phyloP scores from a whole-genome alignment of 163 green algal genomes.

The Volvox carteri region DNA sequence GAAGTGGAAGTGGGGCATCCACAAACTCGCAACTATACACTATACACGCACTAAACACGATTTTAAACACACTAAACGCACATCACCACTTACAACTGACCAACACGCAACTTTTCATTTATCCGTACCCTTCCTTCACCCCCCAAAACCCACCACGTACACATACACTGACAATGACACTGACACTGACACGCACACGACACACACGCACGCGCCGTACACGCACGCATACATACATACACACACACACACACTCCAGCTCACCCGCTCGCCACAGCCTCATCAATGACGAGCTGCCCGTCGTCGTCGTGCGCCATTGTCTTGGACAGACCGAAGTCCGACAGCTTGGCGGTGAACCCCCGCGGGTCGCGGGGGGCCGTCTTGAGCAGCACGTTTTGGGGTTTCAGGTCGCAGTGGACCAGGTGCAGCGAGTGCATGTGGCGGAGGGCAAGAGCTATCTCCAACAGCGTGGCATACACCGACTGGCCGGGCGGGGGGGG shows the following conservation, averaged over 20 bases:
- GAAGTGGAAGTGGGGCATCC: too few species aligned
- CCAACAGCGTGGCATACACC: constrained; percentile 35
- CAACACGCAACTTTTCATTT: too few species aligned
- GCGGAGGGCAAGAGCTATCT: constrained; percentile 41
- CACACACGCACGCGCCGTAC: too few species aligned
- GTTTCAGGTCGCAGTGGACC: constrained; percentile 52
- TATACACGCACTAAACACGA: too few species aligned
- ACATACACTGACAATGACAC: too few species aligned
- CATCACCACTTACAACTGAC: too few species aligned
- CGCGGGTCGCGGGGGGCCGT: constrained; percentile 18
- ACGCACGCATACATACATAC: not conserved
- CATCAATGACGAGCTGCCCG: constrained; percentile 36
- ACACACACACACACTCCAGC: not conserved
- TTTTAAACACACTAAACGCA: too few species aligned
- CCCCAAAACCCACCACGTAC: too few species aligned
- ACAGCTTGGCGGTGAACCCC: constrained; percentile 40
- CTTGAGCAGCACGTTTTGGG: constrained; percentile 54
- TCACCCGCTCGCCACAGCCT: constrained; percentile 37
- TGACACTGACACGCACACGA: too few species aligned
- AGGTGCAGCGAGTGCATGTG: constrained; percentile 43
- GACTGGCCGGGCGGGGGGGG: not conserved
- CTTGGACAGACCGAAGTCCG: constrained; percentile 30
- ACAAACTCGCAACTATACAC: too few species aligned
- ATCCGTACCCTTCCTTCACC: too few species aligned
- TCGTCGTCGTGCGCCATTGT: constrained; percentile 29